These are phyloP conservation scores for Phlebiopsis gigantea DNA, from an alignment of 768 basidiomycete genomes.

Conservation along the genomic window DNA sequence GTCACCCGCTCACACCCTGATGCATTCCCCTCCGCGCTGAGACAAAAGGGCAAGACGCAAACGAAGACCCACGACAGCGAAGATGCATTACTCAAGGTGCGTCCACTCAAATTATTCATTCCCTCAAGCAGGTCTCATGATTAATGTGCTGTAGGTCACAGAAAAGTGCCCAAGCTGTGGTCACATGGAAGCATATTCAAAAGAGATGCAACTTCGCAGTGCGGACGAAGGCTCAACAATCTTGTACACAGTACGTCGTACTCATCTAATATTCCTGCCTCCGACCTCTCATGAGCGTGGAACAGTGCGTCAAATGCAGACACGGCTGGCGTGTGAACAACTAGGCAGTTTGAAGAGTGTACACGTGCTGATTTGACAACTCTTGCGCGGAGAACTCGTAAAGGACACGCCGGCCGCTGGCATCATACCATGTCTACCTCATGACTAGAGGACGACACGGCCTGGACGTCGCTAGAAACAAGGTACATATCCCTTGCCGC, in stretches of 20 bases:
- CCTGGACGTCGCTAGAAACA: too few species aligned
- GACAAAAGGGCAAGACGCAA: slow-evolving; percentile 86
- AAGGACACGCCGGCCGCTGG: too few species aligned
- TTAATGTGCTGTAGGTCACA: slow-evolving; percentile 49
- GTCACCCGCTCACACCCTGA: slow-evolving; percentile 89
- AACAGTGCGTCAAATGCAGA: slow-evolving; percentile 68
- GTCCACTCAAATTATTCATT: not conserved
- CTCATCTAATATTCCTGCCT: not conserved
- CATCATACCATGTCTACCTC: too few species aligned
- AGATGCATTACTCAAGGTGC: slow-evolving; percentile 59
- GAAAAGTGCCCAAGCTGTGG: slow-evolving; percentile 90
- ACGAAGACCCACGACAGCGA: slow-evolving; percentile 72
- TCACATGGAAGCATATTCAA: slow-evolving; percentile 79
- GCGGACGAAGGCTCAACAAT: slow-evolving; percentile 95
- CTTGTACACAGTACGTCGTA: slow-evolving; percentile 76
- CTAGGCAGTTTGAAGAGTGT: too few species aligned
- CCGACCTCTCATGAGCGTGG: not conserved
- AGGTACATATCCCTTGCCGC: too few species aligned
- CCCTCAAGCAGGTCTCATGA: not conserved
- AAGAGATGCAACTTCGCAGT: slow-evolving; percentile 86
- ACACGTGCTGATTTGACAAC: too few species aligned
- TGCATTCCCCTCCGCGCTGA: slow-evolving; percentile 86
- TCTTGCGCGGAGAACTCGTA: too few species aligned
- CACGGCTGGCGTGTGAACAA: slow-evolving; percentile 84
- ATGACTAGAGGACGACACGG: too few species aligned